Evolutionary conservation across 2,329 filamentous ascomycete species (phyloP), one percentile per base, ranked within the genome.

Genomic region (Diaporthe vaccinii): DNA sequence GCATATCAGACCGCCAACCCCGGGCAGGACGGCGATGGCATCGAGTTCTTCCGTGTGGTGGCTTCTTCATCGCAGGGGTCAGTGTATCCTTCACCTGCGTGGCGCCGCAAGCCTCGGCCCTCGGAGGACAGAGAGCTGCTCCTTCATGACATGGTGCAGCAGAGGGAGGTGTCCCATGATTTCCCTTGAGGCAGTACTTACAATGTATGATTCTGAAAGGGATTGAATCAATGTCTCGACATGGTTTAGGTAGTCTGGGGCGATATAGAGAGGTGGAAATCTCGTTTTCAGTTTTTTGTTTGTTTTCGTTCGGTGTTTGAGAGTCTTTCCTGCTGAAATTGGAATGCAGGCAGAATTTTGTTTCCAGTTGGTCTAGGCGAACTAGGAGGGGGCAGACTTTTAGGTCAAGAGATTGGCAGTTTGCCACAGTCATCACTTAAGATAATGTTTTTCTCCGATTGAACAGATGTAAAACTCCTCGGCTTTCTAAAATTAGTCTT

Each of bases 1-100:
- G 81, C 84, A 46, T 85, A 84, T 71, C 79, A 83, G 73, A 82
- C 78, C 9, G 77, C 78, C 22, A 81, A 82, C 46, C 78, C 77
- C 15, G 79, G 79, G n/a, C 81, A 82, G 59, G 81, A 82, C 28
- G 55, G 55, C 28, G 73, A 75, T 49, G 73, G 68, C 5, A 62
- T 72, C 41, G 73, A 75, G 15, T 74, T 22, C 20, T 74, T 67
- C 59, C 72, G 72, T 34, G 46, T 74, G 36, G 72, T 74, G 25
- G 46, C 62, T 28, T 68, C 62, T 12, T 68, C 62, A 7, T 68
- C 62, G n/a, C 62, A 68, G 28, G 62, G 62, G 14, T 68, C 62
- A 28, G 31, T 53, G 2, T 68, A 68, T 36, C 31, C 62, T 1
- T 39, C 62, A 22, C 62, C 62, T 6, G 46, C 62, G 8, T 68